Evolutionary conservation across 106 monocot genomes (phyloP).

Genomic region (Acanthochlamys bracteata): DNA sequence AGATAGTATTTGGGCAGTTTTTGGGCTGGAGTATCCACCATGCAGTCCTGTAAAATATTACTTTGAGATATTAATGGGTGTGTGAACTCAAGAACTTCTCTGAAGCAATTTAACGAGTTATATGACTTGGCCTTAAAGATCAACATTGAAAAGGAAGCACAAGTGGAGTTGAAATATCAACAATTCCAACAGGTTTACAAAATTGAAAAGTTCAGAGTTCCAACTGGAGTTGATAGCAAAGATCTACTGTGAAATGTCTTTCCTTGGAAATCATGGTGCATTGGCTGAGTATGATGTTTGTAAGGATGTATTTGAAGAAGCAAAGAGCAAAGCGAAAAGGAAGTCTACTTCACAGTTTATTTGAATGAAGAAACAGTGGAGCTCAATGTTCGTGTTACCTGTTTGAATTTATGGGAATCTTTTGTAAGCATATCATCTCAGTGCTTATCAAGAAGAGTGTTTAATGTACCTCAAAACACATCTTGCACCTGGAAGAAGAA

Average conservation of each 20-base stretch:
- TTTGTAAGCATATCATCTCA: background rate
- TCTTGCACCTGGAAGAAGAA: background rate
- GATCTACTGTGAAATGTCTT: background rate
- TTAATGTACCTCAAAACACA: background rate
- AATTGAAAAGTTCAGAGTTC: background rate
- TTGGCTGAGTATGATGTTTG: background rate
- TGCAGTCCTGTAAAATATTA: background rate
- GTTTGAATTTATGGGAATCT: background rate
- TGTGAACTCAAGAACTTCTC: background rate
- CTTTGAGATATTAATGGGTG: background rate
- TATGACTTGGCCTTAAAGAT: background rate
- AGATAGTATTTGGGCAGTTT: background rate
- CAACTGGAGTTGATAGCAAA: background rate
- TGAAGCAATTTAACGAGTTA: background rate
- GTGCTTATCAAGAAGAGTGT: background rate
- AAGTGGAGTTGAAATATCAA: background rate
- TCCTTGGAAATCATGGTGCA: background rate
- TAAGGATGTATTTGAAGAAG: background rate
- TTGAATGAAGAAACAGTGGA: background rate
- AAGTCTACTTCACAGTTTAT: background rate
- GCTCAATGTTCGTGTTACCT: background rate
- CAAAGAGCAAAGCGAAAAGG: background rate
- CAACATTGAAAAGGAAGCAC: background rate
- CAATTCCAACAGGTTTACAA: background rate
- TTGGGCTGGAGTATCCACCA: background rate